Conservation (phyloP, 371 early-diverging fungal genomes). For the Parasitella parasitica region DNA sequence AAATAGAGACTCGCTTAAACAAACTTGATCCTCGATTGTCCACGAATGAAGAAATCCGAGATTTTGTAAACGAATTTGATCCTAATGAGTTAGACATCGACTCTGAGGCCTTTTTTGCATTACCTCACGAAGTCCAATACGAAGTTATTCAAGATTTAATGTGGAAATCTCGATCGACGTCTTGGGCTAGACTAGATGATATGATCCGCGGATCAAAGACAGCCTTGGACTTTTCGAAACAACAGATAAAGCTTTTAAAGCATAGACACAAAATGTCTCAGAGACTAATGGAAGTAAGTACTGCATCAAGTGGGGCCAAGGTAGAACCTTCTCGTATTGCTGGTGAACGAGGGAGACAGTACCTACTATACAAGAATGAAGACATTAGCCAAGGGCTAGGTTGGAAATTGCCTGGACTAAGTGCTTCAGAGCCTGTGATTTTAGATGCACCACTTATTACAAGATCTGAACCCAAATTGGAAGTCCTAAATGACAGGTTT, state of each 20-base stretch:
- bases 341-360: slow-evolving; percentile 77
- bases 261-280: slow-evolving; percentile 88
- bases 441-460: slow-evolving; percentile 4
- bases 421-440: slow-evolving; percentile 21
- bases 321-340: slow-evolving; percentile 61
- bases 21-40: slow-evolving; percentile 67
- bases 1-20: neutral
- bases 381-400: slow-evolving; percentile 61
- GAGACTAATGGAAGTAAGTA: slow-evolving; percentile 65
- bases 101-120: slow-evolving; percentile 68
- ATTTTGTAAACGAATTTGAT: slow-evolving; percentile 58
- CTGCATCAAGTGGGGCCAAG: slow-evolving; percentile 30
- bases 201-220: slow-evolving; percentile 70
- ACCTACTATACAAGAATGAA: slow-evolving; percentile 82
- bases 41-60: slow-evolving; percentile 58
- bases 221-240: slow-evolving; percentile 85
- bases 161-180: slow-evolving; percentile 78
- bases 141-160: slow-evolving; percentile 90
- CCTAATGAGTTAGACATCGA: slow-evolving; percentile 71
- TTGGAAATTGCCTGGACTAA: slow-evolving; percentile 63
- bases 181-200: slow-evolving; percentile 70
- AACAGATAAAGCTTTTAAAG: slow-evolving; percentile 85
- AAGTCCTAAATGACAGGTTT: neutral
- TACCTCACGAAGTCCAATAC: slow-evolving; percentile 88
- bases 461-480: slow-evolving; percentile 1